Evolutionary conservation across 371 early-diverging fungal genomes (phyloP).

Genomic region (Saksenaea vasiformis): DNA sequence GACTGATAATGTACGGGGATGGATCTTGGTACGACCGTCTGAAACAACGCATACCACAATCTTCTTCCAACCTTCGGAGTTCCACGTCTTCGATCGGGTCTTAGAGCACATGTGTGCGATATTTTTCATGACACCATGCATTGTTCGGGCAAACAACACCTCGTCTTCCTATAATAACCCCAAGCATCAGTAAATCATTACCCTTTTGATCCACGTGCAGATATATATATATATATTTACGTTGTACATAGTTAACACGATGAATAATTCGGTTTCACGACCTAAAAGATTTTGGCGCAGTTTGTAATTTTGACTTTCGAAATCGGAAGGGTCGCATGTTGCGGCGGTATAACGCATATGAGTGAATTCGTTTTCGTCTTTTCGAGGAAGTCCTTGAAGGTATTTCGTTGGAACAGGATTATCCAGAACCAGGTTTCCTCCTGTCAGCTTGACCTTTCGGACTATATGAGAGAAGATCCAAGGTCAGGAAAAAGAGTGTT

Average conservation of each 20-base stretch:
- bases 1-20: constrained; percentile 75
- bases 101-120: constrained; percentile 86
- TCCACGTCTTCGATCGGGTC: constrained; percentile 78
- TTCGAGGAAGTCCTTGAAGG: constrained; percentile 57
- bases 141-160: constrained; percentile 86
- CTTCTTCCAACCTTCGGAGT: constrained; percentile 92
- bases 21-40: constrained; percentile 79
- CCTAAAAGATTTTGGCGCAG: constrained; percentile 78
- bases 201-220: background rate
- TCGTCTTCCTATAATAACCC: constrained; percentile 74
- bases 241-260: constrained; percentile 95
- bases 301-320: constrained; percentile 70
- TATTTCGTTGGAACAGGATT: constrained; percentile 72
- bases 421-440: constrained; percentile 79
- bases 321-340: constrained; percentile 86
- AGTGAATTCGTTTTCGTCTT: constrained; percentile 70
- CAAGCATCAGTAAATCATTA: background rate
- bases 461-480: constrained; percentile 11
- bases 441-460: constrained; percentile 61
- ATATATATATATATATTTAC: constrained; percentile 36
- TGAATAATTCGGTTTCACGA: constrained; percentile 82
- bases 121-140: constrained; percentile 89
- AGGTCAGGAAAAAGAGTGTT: background rate
- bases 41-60: constrained; percentile 89
- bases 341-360: constrained; percentile 84